Conservation (phyloP, 495 filamentous ascomycete species). For the Endocarpon pusillum region DNA sequence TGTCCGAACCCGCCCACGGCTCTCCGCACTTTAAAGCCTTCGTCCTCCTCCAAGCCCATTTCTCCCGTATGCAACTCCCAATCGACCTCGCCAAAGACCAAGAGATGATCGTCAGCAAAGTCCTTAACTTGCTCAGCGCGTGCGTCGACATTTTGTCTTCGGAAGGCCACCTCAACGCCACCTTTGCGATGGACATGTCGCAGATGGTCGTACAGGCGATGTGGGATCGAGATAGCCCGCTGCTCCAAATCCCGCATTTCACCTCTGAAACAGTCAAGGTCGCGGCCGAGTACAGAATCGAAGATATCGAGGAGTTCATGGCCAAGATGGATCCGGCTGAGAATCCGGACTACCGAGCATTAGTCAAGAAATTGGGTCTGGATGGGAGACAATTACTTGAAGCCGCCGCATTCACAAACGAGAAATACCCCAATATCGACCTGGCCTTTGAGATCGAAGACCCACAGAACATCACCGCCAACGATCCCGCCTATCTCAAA, state of each 20-base stretch:
- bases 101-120: constrained; percentile 68
- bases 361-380: constrained; percentile 63
- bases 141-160: constrained; percentile 91
- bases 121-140: constrained; percentile 77
- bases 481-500: constrained; percentile 66
- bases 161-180: constrained; percentile 89
- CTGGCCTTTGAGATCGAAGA: constrained; percentile 79
- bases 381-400: constrained; percentile 68
- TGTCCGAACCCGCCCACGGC: constrained; percentile 67
- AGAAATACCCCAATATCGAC: constrained; percentile 86
- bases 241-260: constrained; percentile 97
- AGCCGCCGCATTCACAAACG: constrained; percentile 91
- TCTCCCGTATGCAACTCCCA: constrained; percentile 89
- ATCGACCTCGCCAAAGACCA: constrained; percentile 97
- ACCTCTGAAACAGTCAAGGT: constrained; percentile 65
- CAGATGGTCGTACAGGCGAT: constrained; percentile 99
- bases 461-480: constrained; percentile 57
- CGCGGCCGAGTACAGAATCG: constrained; percentile 64
- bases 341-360: constrained; percentile 55
- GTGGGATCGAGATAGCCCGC: constrained; percentile 94
- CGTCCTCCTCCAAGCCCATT: constrained; percentile 89
- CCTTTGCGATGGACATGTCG: constrained; percentile 98
- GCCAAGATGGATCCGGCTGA: constrained; percentile 92
- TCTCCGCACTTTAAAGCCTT: constrained; percentile 98
- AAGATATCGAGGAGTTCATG: constrained; percentile 96